phyloP scores from a whole-genome alignment of 192 early-diverging fungal species.

The Dissophora globulifera region DNA sequence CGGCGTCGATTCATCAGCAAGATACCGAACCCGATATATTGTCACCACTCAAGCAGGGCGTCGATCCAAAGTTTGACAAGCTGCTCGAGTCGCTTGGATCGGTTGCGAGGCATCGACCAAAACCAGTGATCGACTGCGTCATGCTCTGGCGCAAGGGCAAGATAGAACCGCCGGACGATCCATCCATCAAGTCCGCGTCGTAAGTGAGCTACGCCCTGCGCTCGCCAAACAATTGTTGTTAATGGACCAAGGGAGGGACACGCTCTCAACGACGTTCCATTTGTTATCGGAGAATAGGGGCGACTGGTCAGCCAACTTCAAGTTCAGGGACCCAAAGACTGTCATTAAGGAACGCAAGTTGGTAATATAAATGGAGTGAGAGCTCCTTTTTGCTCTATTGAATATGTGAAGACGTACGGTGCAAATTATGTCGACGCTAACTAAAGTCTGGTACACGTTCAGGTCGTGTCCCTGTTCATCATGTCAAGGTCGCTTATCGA shows the following conservation, averaged over 20 bases:
- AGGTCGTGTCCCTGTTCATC: conserved; percentile 84
- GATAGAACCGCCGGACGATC: conserved; percentile 63
- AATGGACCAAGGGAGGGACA: too few species aligned
- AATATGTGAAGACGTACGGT: too few species aligned
- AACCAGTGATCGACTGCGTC: conserved; percentile 82
- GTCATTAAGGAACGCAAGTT: conserved; percentile 48
- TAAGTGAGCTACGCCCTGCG: too few species aligned
- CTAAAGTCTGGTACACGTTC: neutral
- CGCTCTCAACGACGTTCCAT: too few species aligned
- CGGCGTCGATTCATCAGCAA: conserved; percentile 42
- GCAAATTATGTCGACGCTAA: too few species aligned
- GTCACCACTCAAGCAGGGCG: conserved; percentile 67
- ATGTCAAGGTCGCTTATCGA: conserved; percentile 88
- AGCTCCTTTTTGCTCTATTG: too few species aligned
- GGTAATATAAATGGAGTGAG: too few species aligned
- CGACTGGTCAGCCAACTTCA: conserved; percentile 43
- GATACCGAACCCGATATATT: conserved; percentile 74
- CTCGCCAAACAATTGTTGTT: too few species aligned
- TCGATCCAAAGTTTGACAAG: conserved; percentile 85
- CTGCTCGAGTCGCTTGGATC: conserved; percentile 81
- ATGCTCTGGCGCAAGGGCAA: conserved; percentile 80
- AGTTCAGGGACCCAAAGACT: conserved; percentile 38
- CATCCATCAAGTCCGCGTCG: conserved; percentile 36
- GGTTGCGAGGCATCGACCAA: conserved; percentile 85
- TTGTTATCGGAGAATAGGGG: conserved; percentile 17